Conservation (phyloP, 768 basidiomycete genomes). For the Calocybe indica region DNA sequence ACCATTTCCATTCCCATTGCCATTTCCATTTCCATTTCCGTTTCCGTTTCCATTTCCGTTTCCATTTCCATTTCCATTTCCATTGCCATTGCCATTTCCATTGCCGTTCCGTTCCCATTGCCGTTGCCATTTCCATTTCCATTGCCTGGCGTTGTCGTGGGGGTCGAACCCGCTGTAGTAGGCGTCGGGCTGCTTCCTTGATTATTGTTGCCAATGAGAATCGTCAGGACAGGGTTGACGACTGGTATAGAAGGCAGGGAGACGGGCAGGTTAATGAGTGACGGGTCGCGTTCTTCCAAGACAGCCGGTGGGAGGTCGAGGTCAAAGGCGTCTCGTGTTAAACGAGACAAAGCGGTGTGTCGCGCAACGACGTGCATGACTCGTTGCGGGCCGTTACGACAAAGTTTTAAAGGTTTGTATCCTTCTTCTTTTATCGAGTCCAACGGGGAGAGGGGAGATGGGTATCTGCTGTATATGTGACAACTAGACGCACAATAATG, state of each 20-base stretch:
- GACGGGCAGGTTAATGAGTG: conserved; percentile 30
- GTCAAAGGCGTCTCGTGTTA: no score
- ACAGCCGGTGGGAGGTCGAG: no score
- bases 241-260: conserved; percentile 36
- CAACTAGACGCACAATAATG: no score
- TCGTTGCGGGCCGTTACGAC: no score
- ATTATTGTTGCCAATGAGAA: conserved; percentile 24
- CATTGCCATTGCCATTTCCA: conserved; percentile 6
- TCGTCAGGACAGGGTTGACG: conserved; percentile 26
- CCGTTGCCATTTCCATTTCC: background rate
- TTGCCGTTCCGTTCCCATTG: conserved; percentile 4
- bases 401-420: no score
- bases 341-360: no score
- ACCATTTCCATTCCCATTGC: conserved; percentile 9
- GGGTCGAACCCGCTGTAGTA: conserved; percentile 9
- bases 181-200: conserved; percentile 3
- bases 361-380: no score
- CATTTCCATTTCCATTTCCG: conserved; percentile 2
- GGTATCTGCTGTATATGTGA: no score
- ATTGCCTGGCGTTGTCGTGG: conserved; percentile 9
- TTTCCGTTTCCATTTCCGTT: conserved; percentile 4
- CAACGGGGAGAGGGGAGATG: no score
- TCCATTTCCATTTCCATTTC: conserved; percentile 6
- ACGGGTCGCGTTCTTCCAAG: no score
- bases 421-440: no score